Evolutionary conservation across 2,329 filamentous ascomycete genomes (phyloP).

Genomic region (Pseudogymnoascus sp.): DNA sequence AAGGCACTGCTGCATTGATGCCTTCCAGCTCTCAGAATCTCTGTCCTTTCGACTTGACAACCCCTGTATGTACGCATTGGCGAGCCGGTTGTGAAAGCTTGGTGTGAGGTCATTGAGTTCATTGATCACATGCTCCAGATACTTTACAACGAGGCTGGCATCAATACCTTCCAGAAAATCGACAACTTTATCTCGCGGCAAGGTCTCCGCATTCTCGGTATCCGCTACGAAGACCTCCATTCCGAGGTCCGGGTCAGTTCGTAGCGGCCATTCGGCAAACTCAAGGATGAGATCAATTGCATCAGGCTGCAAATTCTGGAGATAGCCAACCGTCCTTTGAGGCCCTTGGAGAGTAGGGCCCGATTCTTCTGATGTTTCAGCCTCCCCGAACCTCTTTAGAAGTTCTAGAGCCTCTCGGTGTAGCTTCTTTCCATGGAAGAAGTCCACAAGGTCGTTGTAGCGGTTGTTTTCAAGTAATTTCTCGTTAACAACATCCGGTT

Average conservation of each 20-base stretch:
- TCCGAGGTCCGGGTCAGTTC: constrained; percentile 60
- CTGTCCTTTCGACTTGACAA: constrained; percentile 30
- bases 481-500: constrained; percentile 90
- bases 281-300: constrained; percentile 86
- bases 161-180: constrained; percentile 66
- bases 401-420: constrained; percentile 80
- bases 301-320: constrained; percentile 81
- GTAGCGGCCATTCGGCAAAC: constrained; percentile 81
- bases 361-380: constrained; percentile 40
- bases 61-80: constrained; percentile 58
- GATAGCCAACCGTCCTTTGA: constrained; percentile 72
- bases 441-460: constrained; percentile 94
- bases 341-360: constrained; percentile 64
- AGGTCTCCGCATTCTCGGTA: constrained; percentile 84
- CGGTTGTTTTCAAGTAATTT: constrained; percentile 79
- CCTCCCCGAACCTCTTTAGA: constrained; percentile 69
- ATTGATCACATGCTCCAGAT: constrained; percentile 82
- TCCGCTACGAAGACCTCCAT: constrained; percentile 94
- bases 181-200: constrained; percentile 70
- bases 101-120: constrained; percentile 79
- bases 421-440: constrained; percentile 89
- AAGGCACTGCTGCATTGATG: constrained; percentile 58
- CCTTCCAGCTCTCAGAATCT: constrained; percentile 42
- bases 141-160: constrained; percentile 61
- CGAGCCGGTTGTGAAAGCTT: constrained; percentile 77